Percentiles rank a stretch among this genome's conserved stretches.
phyloP scores from a whole-genome alignment of 2,329 filamentous ascomycete genomes.

The Curvularia eragrostidis region DNA sequence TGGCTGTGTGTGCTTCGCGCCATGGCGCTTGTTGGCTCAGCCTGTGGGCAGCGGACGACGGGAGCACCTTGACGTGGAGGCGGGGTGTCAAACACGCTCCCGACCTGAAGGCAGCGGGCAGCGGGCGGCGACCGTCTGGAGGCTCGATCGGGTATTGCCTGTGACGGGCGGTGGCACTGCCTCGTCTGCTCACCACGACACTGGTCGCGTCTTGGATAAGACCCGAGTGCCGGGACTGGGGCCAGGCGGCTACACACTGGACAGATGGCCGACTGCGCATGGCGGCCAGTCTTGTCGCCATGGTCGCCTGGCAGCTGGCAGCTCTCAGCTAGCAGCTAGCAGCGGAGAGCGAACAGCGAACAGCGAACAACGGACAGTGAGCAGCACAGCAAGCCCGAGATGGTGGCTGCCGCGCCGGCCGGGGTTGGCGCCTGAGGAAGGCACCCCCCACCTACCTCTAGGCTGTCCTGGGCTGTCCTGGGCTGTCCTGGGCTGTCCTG shows the following conservation, averaged over 20 bases:
- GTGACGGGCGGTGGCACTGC: slow-evolving; percentile 10
- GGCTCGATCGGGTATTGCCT: slow-evolving; percentile 14
- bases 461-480: too few relatives aligned
- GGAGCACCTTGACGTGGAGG: slow-evolving; percentile 14
- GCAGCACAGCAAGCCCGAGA: too few relatives aligned
- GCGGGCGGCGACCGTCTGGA: slow-evolving; percentile 15
- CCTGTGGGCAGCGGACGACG: slow-evolving; percentile 11
- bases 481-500: too few relatives aligned
- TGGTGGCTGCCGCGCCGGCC: not conserved
- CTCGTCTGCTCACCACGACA: not conserved
- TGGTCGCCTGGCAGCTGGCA: not conserved
- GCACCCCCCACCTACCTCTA: not conserved
- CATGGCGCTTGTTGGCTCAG: slow-evolving; percentile 18
- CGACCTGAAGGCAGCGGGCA: slow-evolving; percentile 7
- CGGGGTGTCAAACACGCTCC: slow-evolving; percentile 11
- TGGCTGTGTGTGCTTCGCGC: slow-evolving; percentile 14
- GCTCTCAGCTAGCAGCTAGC: too few relatives aligned
- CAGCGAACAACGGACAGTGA: too few relatives aligned
- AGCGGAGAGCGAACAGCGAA: not conserved
- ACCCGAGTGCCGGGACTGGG: slow-evolving; percentile 13
- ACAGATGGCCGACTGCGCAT: slow-evolving; percentile 9
- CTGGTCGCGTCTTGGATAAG: not conserved
- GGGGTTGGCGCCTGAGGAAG: not conserved
- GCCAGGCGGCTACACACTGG: not conserved
- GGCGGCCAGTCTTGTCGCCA: slow-evolving; percentile 1